Evolutionary conservation across 768 basidiomycete genomes (phyloP), one percentile per base, ranked within the genome.

Genomic region (Cantharellus cinnabarinus): DNA sequence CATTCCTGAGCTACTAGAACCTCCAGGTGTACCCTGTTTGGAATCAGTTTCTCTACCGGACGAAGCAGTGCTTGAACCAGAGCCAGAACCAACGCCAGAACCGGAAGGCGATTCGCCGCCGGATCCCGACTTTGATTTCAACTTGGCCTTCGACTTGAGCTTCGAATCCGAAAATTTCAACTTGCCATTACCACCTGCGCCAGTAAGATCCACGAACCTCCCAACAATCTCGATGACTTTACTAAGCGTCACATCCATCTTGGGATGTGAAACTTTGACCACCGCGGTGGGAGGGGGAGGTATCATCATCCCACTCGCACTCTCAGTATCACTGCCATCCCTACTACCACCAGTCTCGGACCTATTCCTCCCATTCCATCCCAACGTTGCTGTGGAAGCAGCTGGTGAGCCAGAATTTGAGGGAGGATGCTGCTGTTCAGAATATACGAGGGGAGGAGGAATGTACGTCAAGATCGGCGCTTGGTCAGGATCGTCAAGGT

Each of bases 241-340:
- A 41, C 56, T 61, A 0, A 64, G 44, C 29, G 56, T 59, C 39
- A 52, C 59, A 56, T 63, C 64, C 39, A 59, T 42, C 15, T 56
- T 59, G 3, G 58, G 59, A 40, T 52, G 29, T 3, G 4, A 29
- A 5, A 50, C 15, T 54, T 54, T 54, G 52, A 54, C 35, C 10
- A 14, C 14, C 7, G 52, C 52, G 10, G 50, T 39, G 5, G 62
- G 42, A 5, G 59, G 53, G 34, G 4, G 35, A 37, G 20, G 61
- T 56, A 63, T 54, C 35, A 29, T 29, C 20, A 29, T 29, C 20
- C 20, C 20, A 29, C 20, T 29, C 20, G 20, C 20, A 29, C 20
- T 29, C 20, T 29, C 20, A 29, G 20, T 29, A 29, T 29, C 20
- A 29, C 20, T 29, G 20, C 20, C 20, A 29, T 29, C 20, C 20